Evolutionary conservation across 805 yeast genomes (phyloP), one percentile per base, ranked within the genome.

Genomic region (Monosporozyma servazzii): DNA sequence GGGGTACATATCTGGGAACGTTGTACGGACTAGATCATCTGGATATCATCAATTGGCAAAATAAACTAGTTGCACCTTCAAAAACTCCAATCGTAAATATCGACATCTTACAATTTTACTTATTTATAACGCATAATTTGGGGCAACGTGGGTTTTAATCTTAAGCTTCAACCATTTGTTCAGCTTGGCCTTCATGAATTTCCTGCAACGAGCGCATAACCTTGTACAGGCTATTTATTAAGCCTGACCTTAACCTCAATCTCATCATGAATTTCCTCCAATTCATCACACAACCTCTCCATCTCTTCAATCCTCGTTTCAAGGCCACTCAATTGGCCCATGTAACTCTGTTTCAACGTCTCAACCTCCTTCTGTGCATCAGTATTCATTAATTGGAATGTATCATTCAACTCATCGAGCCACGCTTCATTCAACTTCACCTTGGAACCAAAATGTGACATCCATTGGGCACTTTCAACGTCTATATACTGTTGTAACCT

Each of bases 1-100:
- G 96, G 96, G 96, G 96, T 0, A 69, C 79, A 45, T 87, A 86
- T 66, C 63, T 81, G 56, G 97, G 96, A 0, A 86, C 93, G 0
- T 65, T 90, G 36, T 79, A 79, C 41, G 76, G 81, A 55, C 88
- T 85, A 2, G 96, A 89, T 67, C 97, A 89, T 68, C 71, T 88
- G 53, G 96, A 90, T 64, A 70, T 88, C 53, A 87, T 89, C 48
- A 90, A 89, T 62, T 84, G 96, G 95, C 77, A 82, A 47, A 84
- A 82, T 58, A 62, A 73, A 3, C 52, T 77, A 36, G 25, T n/a
- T 11, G 23, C 17, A 2, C 40, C 33, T 25, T 54, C 40, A 69
- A 49, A 71, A 73, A 62, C 1, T 69, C 11, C 31, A 8, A 44
- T 30, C 69, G 41, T 18, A 6, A 37, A 71, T 17, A 82, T 84